Conservation (phyloP, 257 asterid species). For the Lantana camara region DNA sequence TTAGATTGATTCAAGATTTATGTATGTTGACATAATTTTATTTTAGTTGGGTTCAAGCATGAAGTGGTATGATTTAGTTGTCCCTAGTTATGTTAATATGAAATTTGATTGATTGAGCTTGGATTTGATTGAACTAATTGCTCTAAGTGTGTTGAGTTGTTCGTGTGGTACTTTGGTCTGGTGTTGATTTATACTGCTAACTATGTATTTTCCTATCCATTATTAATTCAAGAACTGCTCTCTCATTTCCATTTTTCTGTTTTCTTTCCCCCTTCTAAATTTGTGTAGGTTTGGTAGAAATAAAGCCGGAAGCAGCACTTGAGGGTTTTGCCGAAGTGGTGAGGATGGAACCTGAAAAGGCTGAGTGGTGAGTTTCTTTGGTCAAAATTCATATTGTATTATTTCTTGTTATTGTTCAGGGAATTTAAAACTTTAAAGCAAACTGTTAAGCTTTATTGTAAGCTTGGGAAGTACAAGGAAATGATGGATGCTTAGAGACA, state of each 20-base stretch:
- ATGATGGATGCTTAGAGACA: constrained; percentile 84
- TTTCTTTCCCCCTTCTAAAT: constrained; percentile 20
- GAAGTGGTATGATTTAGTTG: too few relatives aligned
- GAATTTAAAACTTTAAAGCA: constrained; percentile 83
- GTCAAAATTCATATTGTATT: neutral
- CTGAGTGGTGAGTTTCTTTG: constrained; percentile 68
- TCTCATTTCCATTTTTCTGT: neutral
- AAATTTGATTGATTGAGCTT: too few relatives aligned
- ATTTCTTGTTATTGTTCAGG: constrained; percentile 42
- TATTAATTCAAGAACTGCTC: neutral
- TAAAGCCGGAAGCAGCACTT: constrained; percentile 93
- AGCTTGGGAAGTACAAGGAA: constrained; percentile 67
- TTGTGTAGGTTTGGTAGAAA: constrained; percentile 75
- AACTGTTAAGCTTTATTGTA: constrained; percentile 74
- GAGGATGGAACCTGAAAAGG: constrained; percentile 93
- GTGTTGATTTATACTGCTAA: too few relatives aligned
- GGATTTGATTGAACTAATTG: too few relatives aligned
- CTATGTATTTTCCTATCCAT: neutral
- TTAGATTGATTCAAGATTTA: too few relatives aligned
- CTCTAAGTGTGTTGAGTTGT: too few relatives aligned
- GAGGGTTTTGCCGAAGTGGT: constrained; percentile 93
- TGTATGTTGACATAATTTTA: too few relatives aligned
- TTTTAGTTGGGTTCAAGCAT: too few relatives aligned
- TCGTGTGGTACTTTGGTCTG: too few relatives aligned
- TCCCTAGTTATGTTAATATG: too few relatives aligned